Evolutionary conservation across 371 early-diverging fungal genomes (phyloP), one percentile per base, ranked within the genome.

Genomic region (Mortierella sp.): DNA sequence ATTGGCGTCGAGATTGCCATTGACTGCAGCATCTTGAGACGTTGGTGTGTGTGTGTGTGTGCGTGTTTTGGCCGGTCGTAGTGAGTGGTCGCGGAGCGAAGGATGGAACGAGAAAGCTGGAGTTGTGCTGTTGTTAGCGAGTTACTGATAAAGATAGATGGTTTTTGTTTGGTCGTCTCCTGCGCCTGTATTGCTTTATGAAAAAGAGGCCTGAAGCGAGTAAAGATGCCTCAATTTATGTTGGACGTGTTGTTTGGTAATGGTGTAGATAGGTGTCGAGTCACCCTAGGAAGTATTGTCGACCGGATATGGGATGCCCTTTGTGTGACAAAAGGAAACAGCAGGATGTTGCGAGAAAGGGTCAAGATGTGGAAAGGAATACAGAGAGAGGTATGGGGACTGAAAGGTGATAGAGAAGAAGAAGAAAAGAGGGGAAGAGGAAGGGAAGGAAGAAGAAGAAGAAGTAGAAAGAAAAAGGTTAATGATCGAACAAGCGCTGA

Each of bases 1-100:
- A 83, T 79, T 31, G 83, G 83, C 6, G 76, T 72, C 37, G 83
- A 83, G 70, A 83, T 83, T 13, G 74, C 50, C 37, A 79, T 77
- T 11, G 74, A 44, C 16, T 70, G 77, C 34, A 59, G 16, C 50
- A 67, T 48, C 31, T 67, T 67, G 54, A 24, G n/a, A 54, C 24
- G 48, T 76, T n/a, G 21, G 31, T 28, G 59, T 4, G 13, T 57
- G 53, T 14, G 21, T 57, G 11, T n/a, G 31, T 28, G 59, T 4
- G 13, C 28, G 53, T 14, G 21, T 57, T n/a, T n/a, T n/a, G n/a
- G 11, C 11, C 28, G 10, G 59, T 57, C 59, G 31, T 55, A 2
- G 55, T 55, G 24, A 10, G 55, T 9, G 3, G 55, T 11, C n/a
- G 26, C 2, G 11, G 55, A 55, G 26, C 24, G 55, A 55, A 26